Base-by-base conservation (phyloP, 257 asterid genomes). In the Fraxinus quadrangulata region DNA sequence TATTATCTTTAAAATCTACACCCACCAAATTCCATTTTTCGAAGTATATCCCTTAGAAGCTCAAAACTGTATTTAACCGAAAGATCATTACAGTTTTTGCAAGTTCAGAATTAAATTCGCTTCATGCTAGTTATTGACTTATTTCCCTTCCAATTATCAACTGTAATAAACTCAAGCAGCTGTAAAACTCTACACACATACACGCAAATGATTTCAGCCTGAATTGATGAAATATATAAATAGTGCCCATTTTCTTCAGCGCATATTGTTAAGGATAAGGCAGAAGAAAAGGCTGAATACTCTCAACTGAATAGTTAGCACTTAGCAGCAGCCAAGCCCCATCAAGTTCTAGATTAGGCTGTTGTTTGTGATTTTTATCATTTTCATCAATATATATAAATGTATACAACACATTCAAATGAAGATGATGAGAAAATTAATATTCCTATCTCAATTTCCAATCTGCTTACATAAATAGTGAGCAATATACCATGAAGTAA, bases 401-500 rank as follows among this genome's bases (percentile, higher is more conserved):
- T 42, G 16, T 13, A 42, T 42, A 42, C 51, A 11, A 3, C 51
- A 12, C 51, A 42, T 42, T 42, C 17, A 42, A 12, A 42, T 42
- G 16, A 42, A 42, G 51, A 42, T 40, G 47, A 40, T 10, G 47
- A 40, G 14, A 40, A 39, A 40, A 40, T 40, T 40, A 40, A 10
- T 40, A 39, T 39, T 39, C 13, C 9, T 61, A 24, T 63, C 16
- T 23, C 69, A 63, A 63, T 63, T 17, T 24, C 33, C 69, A 63
- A 30, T 63, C 13, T 11, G 69, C 34, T 17, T 12, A 63, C n/a
- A 63, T 26, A 26, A 24, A 0, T 24, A 70, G 14, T 17, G 31
- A 79, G 61, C 24, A 65, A 19, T 51, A 74, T 92, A 95, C 99
- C 99, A 76, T 87, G 88, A 79, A 96, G 88, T 77, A 96, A 81